Evolutionary conservation across 2,329 filamentous ascomycete species (phyloP).

Genomic region (Trichoderma sp.): DNA sequence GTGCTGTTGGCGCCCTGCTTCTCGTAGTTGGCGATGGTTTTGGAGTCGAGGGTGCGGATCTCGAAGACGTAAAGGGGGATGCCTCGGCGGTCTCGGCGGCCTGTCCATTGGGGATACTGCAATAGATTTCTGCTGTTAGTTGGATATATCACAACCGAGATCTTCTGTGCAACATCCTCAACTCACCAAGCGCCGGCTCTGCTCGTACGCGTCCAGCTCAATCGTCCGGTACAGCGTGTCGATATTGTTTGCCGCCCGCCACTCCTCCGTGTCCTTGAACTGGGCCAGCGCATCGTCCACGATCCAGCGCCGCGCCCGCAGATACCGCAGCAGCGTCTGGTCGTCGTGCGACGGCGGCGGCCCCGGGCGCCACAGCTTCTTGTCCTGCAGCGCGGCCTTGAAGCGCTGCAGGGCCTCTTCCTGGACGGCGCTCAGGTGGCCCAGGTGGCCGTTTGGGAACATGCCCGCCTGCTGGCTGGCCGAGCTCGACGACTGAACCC

Average conservation of each 20-base stretch:
- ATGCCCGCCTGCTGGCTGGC: conserved; percentile 44
- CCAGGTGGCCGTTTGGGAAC: conserved; percentile 78
- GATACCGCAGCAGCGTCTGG: conserved; percentile 75
- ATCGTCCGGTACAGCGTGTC: conserved; percentile 83
- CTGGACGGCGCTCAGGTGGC: conserved; percentile 72
- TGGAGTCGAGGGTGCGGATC: conserved; percentile 78
- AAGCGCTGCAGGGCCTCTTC: conserved; percentile 69
- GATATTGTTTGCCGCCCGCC: conserved; percentile 78
- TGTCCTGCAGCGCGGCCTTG: conserved; percentile 67
- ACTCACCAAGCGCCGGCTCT: conserved; percentile 71
- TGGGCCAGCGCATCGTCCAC: conserved; percentile 77
- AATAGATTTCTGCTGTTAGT: neutral
- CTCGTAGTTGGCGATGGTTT: conserved; percentile 79
- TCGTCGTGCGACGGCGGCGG: conserved; percentile 69
- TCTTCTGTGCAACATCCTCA: neutral
- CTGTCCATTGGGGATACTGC: conserved; percentile 93
- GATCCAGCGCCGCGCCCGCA: conserved; percentile 81
- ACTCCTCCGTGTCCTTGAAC: conserved; percentile 86
- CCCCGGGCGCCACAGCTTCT: conserved; percentile 63
- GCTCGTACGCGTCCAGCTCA: conserved; percentile 80
- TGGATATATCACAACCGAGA: neutral
- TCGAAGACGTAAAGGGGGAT: conserved; percentile 93
- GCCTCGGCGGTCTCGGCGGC: conserved; percentile 83
- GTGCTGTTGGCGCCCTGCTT: conserved; percentile 60
- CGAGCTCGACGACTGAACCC: conserved; percentile 38